Base-by-base conservation (phyloP, 2,329 filamentous ascomycete species). In the Diplocarpon mali region DNA sequence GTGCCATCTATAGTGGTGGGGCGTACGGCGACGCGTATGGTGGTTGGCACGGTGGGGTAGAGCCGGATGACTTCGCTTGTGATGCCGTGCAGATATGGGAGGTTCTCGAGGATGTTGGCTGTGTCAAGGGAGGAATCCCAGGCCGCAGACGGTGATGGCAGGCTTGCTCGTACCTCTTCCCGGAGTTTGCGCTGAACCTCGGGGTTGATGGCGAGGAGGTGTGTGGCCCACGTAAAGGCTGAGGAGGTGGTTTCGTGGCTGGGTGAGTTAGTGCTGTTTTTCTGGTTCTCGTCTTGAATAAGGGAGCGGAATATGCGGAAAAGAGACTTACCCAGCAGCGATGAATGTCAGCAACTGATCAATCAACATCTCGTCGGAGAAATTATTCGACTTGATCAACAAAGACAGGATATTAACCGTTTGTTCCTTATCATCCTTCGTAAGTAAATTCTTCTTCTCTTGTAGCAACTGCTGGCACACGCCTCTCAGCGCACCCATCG, bases 321-420 rank as follows among this genome's bases (percentile, higher is more conserved):
- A 30, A 40, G 12, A 28, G 2, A 37, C 67, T 50, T 59, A 72
- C 68, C 71, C 81, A 0, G 86, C 86, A 2, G 81, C 83, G 7
- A 93, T 73, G 66, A 92, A 92, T 0, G 85, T 92, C 80, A 92
- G 88, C 59, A 90, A 74, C 64, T 94, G 86, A 60, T 92, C 83
- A 30, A 86, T 76, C 13, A 94, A 72, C 50, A 85, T 78, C 35
- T 85, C 80, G 49, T 92, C 83, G 10, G 67, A 73, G 64, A 93
- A 92, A 13, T 71, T 76, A 38, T 83, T 83, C 24, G 79, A 86
- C 57, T 80, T 75, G 42, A 93, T 69, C 14, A 86, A 84, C 0
- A 89, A 79, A 0, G 82, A 85, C 37, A 94, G 68, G 49, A 94
- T 90, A 61, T 94, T 85, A 4, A 75, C 63, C 20, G 76, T 75